A percentile compares a stretch with the other conserved stretches of the same genome.
These are phyloP conservation scores for Trichoderma erinaceum DNA, from an alignment of 495 filamentous ascomycete species.

Conservation along the genomic window DNA sequence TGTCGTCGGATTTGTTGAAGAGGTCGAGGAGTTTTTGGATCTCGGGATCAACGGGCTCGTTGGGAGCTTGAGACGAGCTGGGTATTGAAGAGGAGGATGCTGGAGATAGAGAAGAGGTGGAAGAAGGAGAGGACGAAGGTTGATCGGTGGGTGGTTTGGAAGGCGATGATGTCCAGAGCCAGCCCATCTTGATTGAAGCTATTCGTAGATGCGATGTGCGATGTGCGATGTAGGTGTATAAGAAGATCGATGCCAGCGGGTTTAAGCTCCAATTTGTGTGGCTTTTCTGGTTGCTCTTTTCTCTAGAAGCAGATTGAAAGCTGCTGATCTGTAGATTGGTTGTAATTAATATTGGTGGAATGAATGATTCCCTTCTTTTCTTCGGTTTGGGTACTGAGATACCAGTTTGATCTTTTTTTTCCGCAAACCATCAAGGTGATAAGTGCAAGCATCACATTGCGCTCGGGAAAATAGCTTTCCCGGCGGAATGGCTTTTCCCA, in stretches of 20 bases:
- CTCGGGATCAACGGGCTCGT: slow-evolving; percentile 32
- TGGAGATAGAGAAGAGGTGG: slow-evolving; percentile 18
- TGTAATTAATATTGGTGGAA: neutral
- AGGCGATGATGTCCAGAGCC: slow-evolving; percentile 41
- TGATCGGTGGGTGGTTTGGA: slow-evolving; percentile 20
- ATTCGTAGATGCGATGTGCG: neutral
- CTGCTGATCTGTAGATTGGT: neutral
- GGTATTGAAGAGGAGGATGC: slow-evolving; percentile 19
- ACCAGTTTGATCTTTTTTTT: neutral
- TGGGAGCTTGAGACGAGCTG: slow-evolving; percentile 17
- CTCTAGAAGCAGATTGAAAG: neutral
- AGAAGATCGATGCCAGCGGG: neutral
- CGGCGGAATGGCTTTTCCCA: neutral
- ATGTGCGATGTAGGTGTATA: neutral
- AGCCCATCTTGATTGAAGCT: slow-evolving; percentile 41
- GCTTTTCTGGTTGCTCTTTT: neutral
- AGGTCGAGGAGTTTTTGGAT: slow-evolving; percentile 37
- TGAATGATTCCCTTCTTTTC: neutral
- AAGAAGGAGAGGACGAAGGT: slow-evolving; percentile 17
- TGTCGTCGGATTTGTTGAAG: slow-evolving; percentile 22
- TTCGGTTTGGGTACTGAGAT: neutral
- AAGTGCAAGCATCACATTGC: neutral
- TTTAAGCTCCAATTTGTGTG: neutral
- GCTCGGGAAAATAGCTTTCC: neutral
- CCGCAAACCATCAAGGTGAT: neutral